Evolutionary conservation across 2,329 filamentous ascomycete species (phyloP).

Genomic region (Escovopsis sp.): DNA sequence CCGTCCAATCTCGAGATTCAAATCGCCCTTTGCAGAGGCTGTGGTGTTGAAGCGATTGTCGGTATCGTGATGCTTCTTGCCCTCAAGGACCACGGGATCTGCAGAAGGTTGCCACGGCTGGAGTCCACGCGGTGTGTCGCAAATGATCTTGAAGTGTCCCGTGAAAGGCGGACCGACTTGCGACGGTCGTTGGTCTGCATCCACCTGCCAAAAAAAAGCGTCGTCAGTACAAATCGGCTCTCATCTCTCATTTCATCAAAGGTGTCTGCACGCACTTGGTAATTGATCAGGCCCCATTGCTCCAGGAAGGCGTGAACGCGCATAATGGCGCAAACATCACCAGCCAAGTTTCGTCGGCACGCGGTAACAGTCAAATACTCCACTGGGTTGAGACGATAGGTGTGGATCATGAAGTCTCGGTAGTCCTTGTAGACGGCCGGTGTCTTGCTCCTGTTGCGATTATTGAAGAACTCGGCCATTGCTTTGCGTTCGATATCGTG

Average conservation of each 20-base stretch:
- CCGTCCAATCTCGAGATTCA: constrained; percentile 83
- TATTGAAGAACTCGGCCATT: constrained; percentile 97
- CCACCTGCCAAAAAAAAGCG: constrained; percentile 51
- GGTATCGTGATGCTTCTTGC: constrained; percentile 49
- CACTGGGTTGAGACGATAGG: constrained; percentile 85
- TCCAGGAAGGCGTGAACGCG: constrained; percentile 94
- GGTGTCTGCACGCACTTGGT: constrained; percentile 54
- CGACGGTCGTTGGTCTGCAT: constrained; percentile 86
- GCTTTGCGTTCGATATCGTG: constrained; percentile 88
- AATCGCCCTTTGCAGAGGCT: constrained; percentile 57
- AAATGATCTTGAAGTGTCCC: constrained; percentile 90
- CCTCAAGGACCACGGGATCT: constrained; percentile 50
- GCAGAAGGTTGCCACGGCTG: constrained; percentile 90
- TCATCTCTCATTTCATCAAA: background rate
- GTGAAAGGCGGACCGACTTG: constrained; percentile 95
- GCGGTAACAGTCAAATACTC: constrained; percentile 97
- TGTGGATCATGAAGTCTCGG: constrained; percentile 99
- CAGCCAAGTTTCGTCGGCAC: constrained; percentile 84
- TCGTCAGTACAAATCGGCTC: background rate
- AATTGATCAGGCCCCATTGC: constrained; percentile 98
- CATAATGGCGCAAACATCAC: constrained; percentile 98
- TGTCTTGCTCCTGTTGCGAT: constrained; percentile 94
- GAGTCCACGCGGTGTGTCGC: constrained; percentile 85
- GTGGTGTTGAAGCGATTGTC: constrained; percentile 57
- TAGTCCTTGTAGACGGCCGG: constrained; percentile 97